Evolutionary conservation across 1,139 yeast species (phyloP).

Genomic region (Meyerozyma carpophila): DNA sequence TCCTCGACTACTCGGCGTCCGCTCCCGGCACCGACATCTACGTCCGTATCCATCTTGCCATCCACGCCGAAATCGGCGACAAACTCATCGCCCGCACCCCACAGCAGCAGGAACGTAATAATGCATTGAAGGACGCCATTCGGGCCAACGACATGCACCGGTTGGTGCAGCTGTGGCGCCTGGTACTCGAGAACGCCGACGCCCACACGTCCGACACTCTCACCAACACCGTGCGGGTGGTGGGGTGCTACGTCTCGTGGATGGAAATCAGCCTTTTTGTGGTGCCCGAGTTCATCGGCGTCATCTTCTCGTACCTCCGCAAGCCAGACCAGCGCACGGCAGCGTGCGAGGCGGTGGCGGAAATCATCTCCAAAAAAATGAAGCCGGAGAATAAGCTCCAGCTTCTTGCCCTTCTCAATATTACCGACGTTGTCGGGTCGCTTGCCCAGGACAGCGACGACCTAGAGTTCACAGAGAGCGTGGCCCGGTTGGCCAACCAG

Average conservation of each 20-base stretch:
- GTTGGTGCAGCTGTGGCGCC: constrained; percentile 68
- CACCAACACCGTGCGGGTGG: constrained; percentile 55
- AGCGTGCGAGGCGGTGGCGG: constrained; percentile 71
- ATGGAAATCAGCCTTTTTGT: constrained; percentile 82
- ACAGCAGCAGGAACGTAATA: constrained; percentile 59
- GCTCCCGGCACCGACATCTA: constrained; percentile 69
- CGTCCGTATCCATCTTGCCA: constrained; percentile 62
- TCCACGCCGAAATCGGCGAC: constrained; percentile 93
- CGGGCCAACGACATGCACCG: constrained; percentile 68
- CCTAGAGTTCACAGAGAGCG: constrained; percentile 69
- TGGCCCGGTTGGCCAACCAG: constrained; percentile 69
- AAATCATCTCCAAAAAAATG: constrained; percentile 89
- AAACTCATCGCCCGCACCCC: constrained; percentile 71
- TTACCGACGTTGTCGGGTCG: constrained; percentile 50
- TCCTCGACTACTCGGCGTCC: constrained; percentile 37
- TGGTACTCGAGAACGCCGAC: constrained; percentile 36
- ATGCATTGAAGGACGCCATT: constrained; percentile 71
- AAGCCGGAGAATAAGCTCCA: constrained; percentile 79
- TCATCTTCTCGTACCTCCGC: constrained; percentile 60
- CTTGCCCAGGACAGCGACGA: constrained; percentile 37
- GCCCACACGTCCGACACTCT: constrained; percentile 41
- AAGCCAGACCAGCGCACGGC: constrained; percentile 42
- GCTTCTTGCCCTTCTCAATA: constrained; percentile 61
- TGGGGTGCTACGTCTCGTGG: constrained; percentile 93
- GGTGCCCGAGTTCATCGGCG: constrained; percentile 55